These are phyloP conservation scores for Dictyostelium intermedium DNA, from an alignment of 78 protist species.

Conservation along the genomic window DNA sequence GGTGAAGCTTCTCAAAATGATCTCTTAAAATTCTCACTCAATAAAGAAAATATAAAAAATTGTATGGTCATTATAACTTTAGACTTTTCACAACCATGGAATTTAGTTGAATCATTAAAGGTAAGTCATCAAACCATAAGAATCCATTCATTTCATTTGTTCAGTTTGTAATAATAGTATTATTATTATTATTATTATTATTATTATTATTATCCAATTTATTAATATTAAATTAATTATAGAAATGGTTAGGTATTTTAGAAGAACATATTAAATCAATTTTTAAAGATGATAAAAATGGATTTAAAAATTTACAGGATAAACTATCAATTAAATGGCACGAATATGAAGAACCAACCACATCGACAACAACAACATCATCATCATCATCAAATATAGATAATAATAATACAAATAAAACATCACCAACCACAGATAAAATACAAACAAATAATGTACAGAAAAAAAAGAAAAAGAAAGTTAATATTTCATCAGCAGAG, in stretches of 20 bases:
- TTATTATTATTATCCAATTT: background rate
- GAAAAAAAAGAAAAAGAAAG: conserved; percentile 44
- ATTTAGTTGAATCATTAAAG: conserved; percentile 46
- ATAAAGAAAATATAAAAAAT: conserved; percentile 23
- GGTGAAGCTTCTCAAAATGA: conserved; percentile 76
- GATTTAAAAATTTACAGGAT: conserved; percentile 21
- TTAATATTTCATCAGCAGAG: background rate
- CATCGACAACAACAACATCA: background rate
- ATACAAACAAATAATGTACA: background rate
- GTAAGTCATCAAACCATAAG: background rate
- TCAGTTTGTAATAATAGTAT: no score
- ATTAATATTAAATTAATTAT: no score
- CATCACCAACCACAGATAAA: background rate
- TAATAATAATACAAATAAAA: background rate
- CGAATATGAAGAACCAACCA: conserved; percentile 50
- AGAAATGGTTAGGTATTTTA: conserved; percentile 75
- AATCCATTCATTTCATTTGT: no score
- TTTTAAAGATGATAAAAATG: conserved; percentile 10
- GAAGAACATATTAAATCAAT: conserved; percentile 69
- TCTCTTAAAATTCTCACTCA: conserved; percentile 67
- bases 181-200: background rate
- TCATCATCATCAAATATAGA: background rate
- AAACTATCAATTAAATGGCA: conserved; percentile 63
- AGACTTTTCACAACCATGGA: conserved; percentile 83
- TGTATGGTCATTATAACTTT: conserved; percentile 73